Base-by-base conservation (phyloP, 495 filamentous ascomycete species). In the Aspergillus funiculosus region DNA sequence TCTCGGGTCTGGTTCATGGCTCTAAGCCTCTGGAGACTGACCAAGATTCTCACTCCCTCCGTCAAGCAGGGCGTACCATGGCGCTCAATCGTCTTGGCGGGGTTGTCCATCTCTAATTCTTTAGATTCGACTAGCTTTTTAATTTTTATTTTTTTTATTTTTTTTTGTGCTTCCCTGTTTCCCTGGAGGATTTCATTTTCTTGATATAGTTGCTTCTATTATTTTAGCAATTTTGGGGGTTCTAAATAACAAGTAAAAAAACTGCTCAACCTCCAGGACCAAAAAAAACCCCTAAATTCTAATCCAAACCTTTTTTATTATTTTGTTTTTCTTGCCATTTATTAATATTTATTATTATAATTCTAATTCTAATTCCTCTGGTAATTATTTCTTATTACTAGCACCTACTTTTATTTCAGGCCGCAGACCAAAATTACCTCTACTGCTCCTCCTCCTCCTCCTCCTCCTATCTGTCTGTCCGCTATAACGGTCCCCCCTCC, bases 41-140 rank as follows among this genome's bases (percentile, higher is more conserved):
- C 21, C 13, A 47, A 55, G 39, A 34, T 38, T 50, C 46, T 57
- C 49, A 57, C 53, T 43, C n/a, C n/a, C n/a, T n/a, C n/a, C n/a
- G n/a, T n/a, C n/a, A n/a, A n/a, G n/a, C n/a, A n/a, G 42, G 53
- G 39, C 47, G 53, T 50, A 41, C 43, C 50, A 34, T 48, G 43
- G 44, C 50, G 50, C 38, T 40, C 29, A 30, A 41, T 26, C 13
- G 25, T 43, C 37, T 39, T 45, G 42, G 42, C 17, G 39, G 7
- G 25, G 29, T 4, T 47, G 30, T 46, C 25, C 39, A 30, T 34
- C 24, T 36, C 42, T 38, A 46, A 46, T 20, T 36, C 52, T 40
- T 48, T 35, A 43, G 38, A 50, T 48, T 53, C 21, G 30, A 54
- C 52, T 46, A 60, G 48, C 48, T 34, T 38, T 41, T 27, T 46